Evolutionary conservation across 345 rosid species (phyloP), one percentile per base, ranked within the genome.

Genomic region (Angophora floribunda): DNA sequence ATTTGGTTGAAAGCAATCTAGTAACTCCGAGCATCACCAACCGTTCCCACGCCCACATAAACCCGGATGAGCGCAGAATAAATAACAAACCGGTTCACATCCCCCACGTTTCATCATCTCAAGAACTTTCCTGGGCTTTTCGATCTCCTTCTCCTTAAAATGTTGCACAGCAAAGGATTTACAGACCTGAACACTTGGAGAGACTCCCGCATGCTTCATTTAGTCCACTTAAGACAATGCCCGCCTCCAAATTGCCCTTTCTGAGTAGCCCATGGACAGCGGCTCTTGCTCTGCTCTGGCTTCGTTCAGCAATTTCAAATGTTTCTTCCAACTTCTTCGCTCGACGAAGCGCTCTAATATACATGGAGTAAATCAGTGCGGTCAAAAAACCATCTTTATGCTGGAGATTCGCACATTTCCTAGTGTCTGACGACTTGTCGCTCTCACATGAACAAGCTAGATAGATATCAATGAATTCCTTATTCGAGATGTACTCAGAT

Each of bases 291-390:
- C 95, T 49, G 88, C 88, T 87, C 86, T 88, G 45, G 89, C 90
- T 47, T 92, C 89, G 30, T 93, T 90, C 80, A 90, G 52, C 78
- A 92, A 87, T 87, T 91, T 85, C 16, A 92, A 36, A 86, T 86
- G 97, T 98, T 91, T 96, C 97, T 67, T 93, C 96, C 90, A 93
- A 86, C 85, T 90, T 95, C 89, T 95, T 95, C 10, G 92, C 91
- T 85, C 95, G 94, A 90, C 98, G 94, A 84, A 95, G 96, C 53
- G 97, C 95, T 88, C 98, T 92, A 55, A 95, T 88, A 89, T 93
- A 93, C 88, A 94, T 78, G 86, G 93, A 92, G 89, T 92, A 90
- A 44, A 92, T 92, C 67, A 92, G 90, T 51, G 95, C 89, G 86
- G 90, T 86, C 16, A 93, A 53, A 90, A 92, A 95, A 86, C 97